A percentile compares a stretch with the other conserved stretches of the same genome.
These are phyloP conservation scores for Pueraria montana DNA, from an alignment of 306 rosid species.

Conservation along the genomic window DNA sequence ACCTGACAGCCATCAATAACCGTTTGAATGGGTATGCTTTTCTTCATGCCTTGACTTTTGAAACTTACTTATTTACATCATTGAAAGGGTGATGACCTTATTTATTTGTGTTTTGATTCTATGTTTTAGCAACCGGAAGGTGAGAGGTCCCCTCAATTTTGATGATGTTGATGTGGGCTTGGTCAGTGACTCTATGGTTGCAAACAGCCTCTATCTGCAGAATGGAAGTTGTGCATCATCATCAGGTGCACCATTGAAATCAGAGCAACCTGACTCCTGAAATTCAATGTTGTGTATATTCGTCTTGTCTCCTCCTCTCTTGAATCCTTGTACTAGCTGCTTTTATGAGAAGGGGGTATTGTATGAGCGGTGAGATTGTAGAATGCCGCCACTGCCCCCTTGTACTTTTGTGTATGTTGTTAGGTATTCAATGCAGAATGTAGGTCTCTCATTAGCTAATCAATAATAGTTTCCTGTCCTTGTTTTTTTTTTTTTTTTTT, in stretches of 20 bases:
- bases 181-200: constrained; percentile 95
- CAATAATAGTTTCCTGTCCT: constrained; percentile 47
- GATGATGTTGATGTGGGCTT: constrained; percentile 87
- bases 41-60: background rate
- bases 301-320: constrained; percentile 46
- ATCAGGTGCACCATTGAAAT: constrained; percentile 77
- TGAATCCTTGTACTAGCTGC: constrained; percentile 44
- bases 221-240: constrained; percentile 87
- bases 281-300: constrained; percentile 61
- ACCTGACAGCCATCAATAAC: constrained; percentile 93
- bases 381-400: constrained; percentile 82
- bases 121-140: constrained; percentile 72
- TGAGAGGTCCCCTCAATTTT: constrained; percentile 82
- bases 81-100: constrained; percentile 34
- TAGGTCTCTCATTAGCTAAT: constrained; percentile 50
- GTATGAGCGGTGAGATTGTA: constrained; percentile 84
- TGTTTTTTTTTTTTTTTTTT: too few relatives aligned
- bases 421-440: constrained; percentile 47
- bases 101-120: background rate
- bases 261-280: constrained; percentile 84
- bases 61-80: background rate
- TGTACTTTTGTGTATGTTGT: constrained; percentile 52
- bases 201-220: constrained; percentile 91
- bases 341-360: constrained; percentile 60
- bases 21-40: constrained; percentile 84